Evolutionary conservation across 1,284 basidiomycete species (phyloP).

Genomic region (Trametes polyzona): DNA sequence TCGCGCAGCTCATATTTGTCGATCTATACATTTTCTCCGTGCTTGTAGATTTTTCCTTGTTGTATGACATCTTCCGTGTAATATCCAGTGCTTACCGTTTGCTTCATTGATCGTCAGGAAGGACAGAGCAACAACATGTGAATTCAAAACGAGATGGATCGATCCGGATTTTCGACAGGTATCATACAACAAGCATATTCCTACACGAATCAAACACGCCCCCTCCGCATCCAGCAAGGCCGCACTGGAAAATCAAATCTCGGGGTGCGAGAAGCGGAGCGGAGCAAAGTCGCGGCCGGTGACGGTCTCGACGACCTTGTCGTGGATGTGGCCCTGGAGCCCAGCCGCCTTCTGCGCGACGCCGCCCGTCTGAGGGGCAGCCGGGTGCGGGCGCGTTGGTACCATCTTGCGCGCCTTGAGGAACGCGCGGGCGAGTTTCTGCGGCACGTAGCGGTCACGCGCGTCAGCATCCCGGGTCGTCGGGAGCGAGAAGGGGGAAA

Average conservation of each 20-base stretch:
- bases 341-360: constrained; percentile 27
- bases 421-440: constrained; percentile 29
- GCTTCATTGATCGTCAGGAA: not conserved
- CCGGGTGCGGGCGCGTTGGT: constrained; percentile 21
- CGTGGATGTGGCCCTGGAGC: constrained; percentile 17
- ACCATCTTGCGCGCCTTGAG: constrained; percentile 25
- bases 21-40: not conserved
- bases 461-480: too few relatives aligned
- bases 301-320: constrained; percentile 21
- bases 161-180: not conserved
- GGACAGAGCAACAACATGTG: too few relatives aligned
- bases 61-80: too few relatives aligned
- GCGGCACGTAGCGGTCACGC: not conserved
- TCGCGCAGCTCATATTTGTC: too few relatives aligned
- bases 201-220: not conserved
- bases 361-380: constrained; percentile 25
- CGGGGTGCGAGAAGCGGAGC: constrained; percentile 13
- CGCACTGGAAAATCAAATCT: constrained; percentile 8
- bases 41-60: not conserved
- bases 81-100: too few relatives aligned
- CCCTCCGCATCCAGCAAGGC: too few relatives aligned
- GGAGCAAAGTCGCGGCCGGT: constrained; percentile 9
- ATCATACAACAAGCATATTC: constrained; percentile 8
- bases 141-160: too few relatives aligned
- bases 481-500: not conserved